Evolutionary conservation across 805 yeast species (phyloP).

Genomic region (Ascoidea rubescens): DNA sequence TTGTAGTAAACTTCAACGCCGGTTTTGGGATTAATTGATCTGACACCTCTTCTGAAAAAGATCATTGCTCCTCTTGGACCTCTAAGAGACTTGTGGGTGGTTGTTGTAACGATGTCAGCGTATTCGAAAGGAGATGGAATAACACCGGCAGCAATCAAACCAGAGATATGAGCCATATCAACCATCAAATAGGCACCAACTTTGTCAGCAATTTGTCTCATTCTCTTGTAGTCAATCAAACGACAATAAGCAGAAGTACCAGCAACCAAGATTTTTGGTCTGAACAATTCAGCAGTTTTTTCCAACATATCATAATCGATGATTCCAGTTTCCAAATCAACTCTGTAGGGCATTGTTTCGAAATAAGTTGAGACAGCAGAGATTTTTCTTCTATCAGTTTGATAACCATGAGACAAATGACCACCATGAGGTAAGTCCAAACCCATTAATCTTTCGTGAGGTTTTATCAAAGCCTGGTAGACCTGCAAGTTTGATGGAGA

Average conservation of each 20-base stretch:
- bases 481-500: constrained; percentile 94
- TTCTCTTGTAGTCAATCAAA: constrained; percentile 76
- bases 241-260: constrained; percentile 96
- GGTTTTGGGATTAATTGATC: constrained; percentile 61
- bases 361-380: constrained; percentile 88
- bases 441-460: constrained; percentile 93
- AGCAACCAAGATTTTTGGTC: constrained; percentile 92
- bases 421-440: constrained; percentile 98
- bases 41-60: constrained; percentile 89
- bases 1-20: constrained; percentile 82
- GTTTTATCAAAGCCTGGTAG: constrained; percentile 77
- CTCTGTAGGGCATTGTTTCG: constrained; percentile 95
- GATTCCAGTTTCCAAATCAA: constrained; percentile 73
- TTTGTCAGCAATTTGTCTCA: constrained; percentile 81
- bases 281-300: constrained; percentile 69
- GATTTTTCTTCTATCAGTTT: constrained; percentile 78
- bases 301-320: constrained; percentile 86
- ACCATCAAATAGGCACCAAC: constrained; percentile 87
- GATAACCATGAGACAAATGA: constrained; percentile 94
- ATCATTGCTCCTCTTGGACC: constrained; percentile 99
- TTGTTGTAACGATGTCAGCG: constrained; percentile 94
- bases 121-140: constrained; percentile 85
- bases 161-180: constrained; percentile 98
- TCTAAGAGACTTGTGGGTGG: constrained; percentile 94
- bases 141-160: constrained; percentile 89